These are phyloP conservation scores for Aspergillus leporis DNA, from an alignment of 495 filamentous ascomycete genomes.

Conservation along the genomic window DNA sequence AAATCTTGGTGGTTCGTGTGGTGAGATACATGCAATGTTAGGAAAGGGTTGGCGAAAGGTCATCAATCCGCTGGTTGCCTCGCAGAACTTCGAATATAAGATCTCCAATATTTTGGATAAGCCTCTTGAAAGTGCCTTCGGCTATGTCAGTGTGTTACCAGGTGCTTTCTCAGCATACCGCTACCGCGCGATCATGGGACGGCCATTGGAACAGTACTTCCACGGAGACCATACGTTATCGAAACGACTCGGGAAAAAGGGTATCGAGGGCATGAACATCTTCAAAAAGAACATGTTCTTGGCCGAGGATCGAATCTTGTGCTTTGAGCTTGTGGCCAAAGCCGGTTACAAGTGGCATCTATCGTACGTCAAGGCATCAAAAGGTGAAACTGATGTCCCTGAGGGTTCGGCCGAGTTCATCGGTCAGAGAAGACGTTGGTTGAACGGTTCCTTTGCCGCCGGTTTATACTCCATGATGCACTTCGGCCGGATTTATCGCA, in stretches of 20 bases:
- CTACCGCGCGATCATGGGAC: conserved; percentile 95
- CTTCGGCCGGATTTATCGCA: conserved; percentile 96
- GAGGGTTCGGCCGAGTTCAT: conserved; percentile 97
- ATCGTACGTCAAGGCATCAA: conserved; percentile 96
- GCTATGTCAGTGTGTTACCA: conserved; percentile 94
- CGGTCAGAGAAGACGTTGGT: conserved; percentile 91
- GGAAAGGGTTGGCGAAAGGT: conserved; percentile 87
- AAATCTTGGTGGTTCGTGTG: conserved; percentile 94
- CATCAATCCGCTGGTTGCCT: conserved; percentile 88
- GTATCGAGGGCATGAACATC: conserved; percentile 99
- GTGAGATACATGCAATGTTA: conserved; percentile 98
- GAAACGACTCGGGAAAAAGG: conserved; percentile 91
- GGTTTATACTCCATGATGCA: conserved; percentile 97
- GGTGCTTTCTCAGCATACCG: conserved; percentile 98
- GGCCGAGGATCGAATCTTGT: conserved; percentile 98
- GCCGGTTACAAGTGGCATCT: conserved; percentile 98
- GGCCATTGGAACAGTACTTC: conserved; percentile 97
- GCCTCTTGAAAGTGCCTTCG: conserved; percentile 94
- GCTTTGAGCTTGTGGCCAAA: conserved; percentile 97
- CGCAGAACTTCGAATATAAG: conserved; percentile 99
- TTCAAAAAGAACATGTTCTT: conserved; percentile 99
- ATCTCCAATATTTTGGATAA: conserved; percentile 99
- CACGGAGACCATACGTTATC: conserved; percentile 97
- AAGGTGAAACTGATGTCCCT: conserved; percentile 97
- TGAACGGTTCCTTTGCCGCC: conserved; percentile 97